A percentile compares a stretch with the other conserved stretches of the same genome.
Conservation (phyloP, 805 yeast genomes). For the Pichia exigua region DNA sequence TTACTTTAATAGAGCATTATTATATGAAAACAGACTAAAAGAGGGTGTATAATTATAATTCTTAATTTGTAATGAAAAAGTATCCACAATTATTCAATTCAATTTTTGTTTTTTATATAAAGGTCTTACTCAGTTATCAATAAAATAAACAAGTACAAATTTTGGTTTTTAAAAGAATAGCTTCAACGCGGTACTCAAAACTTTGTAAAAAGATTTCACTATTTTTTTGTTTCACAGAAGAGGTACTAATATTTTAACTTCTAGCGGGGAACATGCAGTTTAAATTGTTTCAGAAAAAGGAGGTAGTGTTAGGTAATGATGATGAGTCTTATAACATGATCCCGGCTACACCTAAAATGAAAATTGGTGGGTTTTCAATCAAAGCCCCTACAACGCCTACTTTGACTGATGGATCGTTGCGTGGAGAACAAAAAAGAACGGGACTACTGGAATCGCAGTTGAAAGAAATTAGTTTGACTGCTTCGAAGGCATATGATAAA, state of each 20-base stretch:
- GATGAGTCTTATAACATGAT: not conserved
- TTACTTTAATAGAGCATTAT: slow-evolving; percentile 72
- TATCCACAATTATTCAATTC: not conserved
- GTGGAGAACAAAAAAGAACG: slow-evolving; percentile 19
- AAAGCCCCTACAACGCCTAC: slow-evolving; percentile 14
- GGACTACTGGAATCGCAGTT: slow-evolving; percentile 18
- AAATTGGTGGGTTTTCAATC: not conserved
- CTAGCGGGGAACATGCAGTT: not conserved
- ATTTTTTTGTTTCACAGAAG: not conserved
- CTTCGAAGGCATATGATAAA: slow-evolving; percentile 22
- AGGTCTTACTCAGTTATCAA: too few relatives aligned
- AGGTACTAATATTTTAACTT: not conserved
- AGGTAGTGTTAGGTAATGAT: not conserved
- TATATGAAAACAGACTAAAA: slow-evolving; percentile 34
- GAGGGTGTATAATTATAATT: not conserved
- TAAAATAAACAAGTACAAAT: too few relatives aligned
- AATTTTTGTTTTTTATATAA: too few relatives aligned
- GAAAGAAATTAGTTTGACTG: slow-evolving; percentile 20
- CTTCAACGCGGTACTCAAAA: not conserved
- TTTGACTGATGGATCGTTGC: slow-evolving; percentile 15
- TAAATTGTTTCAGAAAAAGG: slow-evolving; percentile 3
- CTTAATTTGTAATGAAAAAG: too few relatives aligned
- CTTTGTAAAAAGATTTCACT: not conserved
- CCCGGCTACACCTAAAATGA: slow-evolving; percentile 10
- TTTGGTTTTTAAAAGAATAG: too few relatives aligned